Evolutionary conservation across 805 yeast genomes (phyloP).

Genomic region (Candida sanyiensis): DNA sequence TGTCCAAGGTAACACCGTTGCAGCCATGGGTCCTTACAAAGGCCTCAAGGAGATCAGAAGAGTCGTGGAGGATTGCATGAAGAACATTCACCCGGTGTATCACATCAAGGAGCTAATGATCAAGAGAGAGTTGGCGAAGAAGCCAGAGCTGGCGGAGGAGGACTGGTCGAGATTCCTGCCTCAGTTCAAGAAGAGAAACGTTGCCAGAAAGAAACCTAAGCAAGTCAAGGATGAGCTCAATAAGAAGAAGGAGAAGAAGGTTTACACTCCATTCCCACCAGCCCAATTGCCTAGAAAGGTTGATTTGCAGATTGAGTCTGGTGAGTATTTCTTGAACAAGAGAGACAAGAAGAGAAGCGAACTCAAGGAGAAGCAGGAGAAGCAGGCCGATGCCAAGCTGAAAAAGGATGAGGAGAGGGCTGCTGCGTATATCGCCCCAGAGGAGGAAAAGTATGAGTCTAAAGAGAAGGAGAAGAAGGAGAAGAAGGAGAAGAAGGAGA

Average conservation of each 20-base stretch:
- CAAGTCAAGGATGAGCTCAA: constrained; percentile 47
- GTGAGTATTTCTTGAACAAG: constrained; percentile 93
- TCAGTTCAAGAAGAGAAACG: constrained; percentile 92
- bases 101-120: constrained; percentile 97
- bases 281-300: constrained; percentile 94
- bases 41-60: constrained; percentile 90
- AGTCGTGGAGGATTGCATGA: constrained; percentile 97
- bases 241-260: constrained; percentile 48
- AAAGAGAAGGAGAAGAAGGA: constrained; percentile 32
- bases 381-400: constrained; percentile 66
- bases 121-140: constrained; percentile 88
- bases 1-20: constrained; percentile 96
- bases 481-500: constrained; percentile 25
- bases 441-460: constrained; percentile 55
- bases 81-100: constrained; percentile 93
- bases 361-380: constrained; percentile 69
- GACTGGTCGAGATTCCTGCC: constrained; percentile 97
- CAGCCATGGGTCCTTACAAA: constrained; percentile 94
- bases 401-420: constrained; percentile 64
- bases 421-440: constrained; percentile 82
- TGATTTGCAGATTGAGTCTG: constrained; percentile 95
- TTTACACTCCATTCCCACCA: constrained; percentile 99
- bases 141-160: constrained; percentile 91
- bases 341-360: constrained; percentile 70
- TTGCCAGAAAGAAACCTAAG: constrained; percentile 85